Evolutionary conservation across 768 basidiomycete species (phyloP).

Genomic region (Suillus plorans): DNA sequence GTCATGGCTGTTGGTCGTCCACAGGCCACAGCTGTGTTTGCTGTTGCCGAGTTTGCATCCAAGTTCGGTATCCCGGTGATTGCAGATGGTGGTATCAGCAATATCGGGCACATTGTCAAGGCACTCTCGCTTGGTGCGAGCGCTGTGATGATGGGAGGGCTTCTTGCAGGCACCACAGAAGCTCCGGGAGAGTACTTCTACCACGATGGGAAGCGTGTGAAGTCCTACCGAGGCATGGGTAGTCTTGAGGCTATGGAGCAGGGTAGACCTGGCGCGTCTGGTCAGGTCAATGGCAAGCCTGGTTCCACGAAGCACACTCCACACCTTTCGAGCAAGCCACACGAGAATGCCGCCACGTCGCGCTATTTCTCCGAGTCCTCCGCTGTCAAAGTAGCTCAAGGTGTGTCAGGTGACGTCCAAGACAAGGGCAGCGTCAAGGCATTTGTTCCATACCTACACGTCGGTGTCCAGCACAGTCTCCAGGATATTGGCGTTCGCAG

Average conservation of each 20-base stretch:
- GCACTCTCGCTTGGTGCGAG: slow-evolving; percentile 91
- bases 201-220: slow-evolving; percentile 98
- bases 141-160: slow-evolving; percentile 98
- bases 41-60: slow-evolving; percentile 89
- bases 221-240: slow-evolving; percentile 99
- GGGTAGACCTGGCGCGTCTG: slow-evolving; percentile 44
- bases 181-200: slow-evolving; percentile 99
- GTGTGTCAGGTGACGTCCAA: slow-evolving; percentile 94
- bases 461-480: slow-evolving; percentile 88
- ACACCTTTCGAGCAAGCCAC: slow-evolving; percentile 44
- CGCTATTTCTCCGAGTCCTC: slow-evolving; percentile 62
- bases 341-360: slow-evolving; percentile 94
- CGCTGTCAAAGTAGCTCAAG: slow-evolving; percentile 93
- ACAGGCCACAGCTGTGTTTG: slow-evolving; percentile 97
- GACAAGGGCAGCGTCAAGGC: slow-evolving; percentile 95
- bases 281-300: slow-evolving; percentile 23
- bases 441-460: slow-evolving; percentile 84
- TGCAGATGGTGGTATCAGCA: slow-evolving; percentile 93
- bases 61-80: slow-evolving; percentile 96
- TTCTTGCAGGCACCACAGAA: slow-evolving; percentile 94
- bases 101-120: slow-evolving; percentile 98
- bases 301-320: slow-evolving; percentile 46
- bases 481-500: slow-evolving; percentile 88
- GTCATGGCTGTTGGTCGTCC: slow-evolving; percentile 99
- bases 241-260: slow-evolving; percentile 92